These are phyloP conservation scores for Adansonia gregorii DNA, from an alignment of 441 rosid genomes.

Conservation along the genomic window DNA sequence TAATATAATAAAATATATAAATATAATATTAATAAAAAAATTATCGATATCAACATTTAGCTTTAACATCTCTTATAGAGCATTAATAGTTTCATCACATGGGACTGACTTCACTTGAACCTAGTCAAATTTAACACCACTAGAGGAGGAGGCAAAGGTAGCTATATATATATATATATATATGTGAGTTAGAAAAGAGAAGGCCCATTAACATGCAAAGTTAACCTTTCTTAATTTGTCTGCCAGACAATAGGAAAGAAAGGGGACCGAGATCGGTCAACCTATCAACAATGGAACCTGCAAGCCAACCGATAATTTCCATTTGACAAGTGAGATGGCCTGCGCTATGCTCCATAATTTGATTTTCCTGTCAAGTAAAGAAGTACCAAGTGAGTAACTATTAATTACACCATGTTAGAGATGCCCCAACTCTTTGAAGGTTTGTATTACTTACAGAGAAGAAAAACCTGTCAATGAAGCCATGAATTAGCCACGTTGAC, in stretches of 20 bases:
- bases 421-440: constrained; percentile 6
- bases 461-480: neutral
- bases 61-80: too few species aligned
- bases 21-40: too few species aligned
- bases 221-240: neutral
- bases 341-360: neutral
- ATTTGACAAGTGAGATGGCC: constrained; percentile 4
- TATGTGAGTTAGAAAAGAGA: neutral
- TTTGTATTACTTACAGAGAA: neutral
- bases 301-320: neutral
- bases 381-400: constrained; percentile 7
- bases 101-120: too few species aligned
- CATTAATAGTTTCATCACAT: too few species aligned
- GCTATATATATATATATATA: too few species aligned
- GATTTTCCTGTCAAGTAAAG: constrained; percentile 17
- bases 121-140: too few species aligned
- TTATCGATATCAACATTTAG: too few species aligned
- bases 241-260: neutral
- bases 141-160: too few species aligned
- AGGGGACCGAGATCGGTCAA: neutral
- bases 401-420: constrained; percentile 12
- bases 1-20: too few species aligned
- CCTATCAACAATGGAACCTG: constrained; percentile 16
- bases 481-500: neutral
- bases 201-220: constrained; percentile 10